Percentiles rank a stretch among this genome's conserved stretches.
phyloP scores from a whole-genome alignment of 2,329 filamentous ascomycete genomes.

The Pseudofabraea citricarpa region DNA sequence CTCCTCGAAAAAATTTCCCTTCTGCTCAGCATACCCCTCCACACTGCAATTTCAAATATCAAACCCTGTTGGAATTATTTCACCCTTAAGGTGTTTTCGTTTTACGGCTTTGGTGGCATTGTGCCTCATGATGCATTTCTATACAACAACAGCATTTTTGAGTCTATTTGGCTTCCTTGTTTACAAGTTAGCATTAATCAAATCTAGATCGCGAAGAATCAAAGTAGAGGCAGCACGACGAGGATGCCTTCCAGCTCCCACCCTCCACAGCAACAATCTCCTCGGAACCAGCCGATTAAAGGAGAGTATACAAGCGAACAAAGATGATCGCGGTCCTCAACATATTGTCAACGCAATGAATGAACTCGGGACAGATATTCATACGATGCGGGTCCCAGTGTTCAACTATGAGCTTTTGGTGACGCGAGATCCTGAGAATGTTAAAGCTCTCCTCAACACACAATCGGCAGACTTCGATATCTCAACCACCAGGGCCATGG shows the following conservation, averaged over 20 bases:
- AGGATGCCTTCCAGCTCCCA: slow-evolving; percentile 27
- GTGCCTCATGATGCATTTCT: neutral
- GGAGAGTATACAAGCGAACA: slow-evolving; percentile 29
- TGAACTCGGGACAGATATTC: slow-evolving; percentile 21
- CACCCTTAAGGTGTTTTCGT: too few species aligned
- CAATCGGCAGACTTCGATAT: slow-evolving; percentile 30
- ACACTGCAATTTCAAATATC: too few species aligned
- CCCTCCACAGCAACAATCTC: slow-evolving; percentile 26
- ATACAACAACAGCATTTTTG: neutral
- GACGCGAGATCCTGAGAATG: slow-evolving; percentile 31
- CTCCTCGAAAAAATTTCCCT: too few species aligned
- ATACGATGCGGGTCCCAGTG: slow-evolving; percentile 31
- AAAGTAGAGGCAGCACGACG: slow-evolving; percentile 22
- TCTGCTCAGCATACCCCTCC: too few species aligned
- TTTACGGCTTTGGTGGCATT: too few species aligned
- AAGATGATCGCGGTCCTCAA: slow-evolving; percentile 29
- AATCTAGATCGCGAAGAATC: slow-evolving; percentile 21
- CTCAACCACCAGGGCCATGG: slow-evolving; percentile 26
- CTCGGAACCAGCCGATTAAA: slow-evolving; percentile 27
- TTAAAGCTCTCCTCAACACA: slow-evolving; percentile 26
- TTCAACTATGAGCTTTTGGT: slow-evolving; percentile 33
- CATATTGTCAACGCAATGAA: slow-evolving; percentile 29
- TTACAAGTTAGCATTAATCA: slow-evolving; percentile 22
- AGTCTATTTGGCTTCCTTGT: slow-evolving; percentile 12
- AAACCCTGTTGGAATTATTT: too few species aligned